These are phyloP conservation scores for Didymella exigua DNA, from an alignment of 2,329 filamentous ascomycete species.

Conservation along the genomic window DNA sequence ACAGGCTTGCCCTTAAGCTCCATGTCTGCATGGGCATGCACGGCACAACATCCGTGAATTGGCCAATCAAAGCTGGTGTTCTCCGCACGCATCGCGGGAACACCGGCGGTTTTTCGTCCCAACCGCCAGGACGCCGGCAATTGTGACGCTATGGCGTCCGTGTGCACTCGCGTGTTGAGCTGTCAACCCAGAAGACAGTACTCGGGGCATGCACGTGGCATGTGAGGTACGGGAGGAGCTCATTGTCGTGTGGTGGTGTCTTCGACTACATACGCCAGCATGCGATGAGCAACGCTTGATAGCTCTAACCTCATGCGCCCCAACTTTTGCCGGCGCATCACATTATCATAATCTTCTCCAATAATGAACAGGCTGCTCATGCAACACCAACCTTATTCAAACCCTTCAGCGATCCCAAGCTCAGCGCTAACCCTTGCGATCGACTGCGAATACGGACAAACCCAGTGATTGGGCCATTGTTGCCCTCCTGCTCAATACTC, in stretches of 20 bases:
- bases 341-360: conserved; percentile 11
- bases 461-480: conserved; percentile 92
- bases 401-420: conserved; percentile 91
- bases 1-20: conserved; percentile 10
- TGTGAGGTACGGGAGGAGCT: not conserved
- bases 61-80: conserved; percentile 6
- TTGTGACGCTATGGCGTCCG: conserved; percentile 14
- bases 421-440: conserved; percentile 91
- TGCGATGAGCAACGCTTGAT: conserved; percentile 1
- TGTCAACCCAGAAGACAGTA: not conserved
- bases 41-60: conserved; percentile 9
- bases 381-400: conserved; percentile 63
- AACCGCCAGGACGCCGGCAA: not conserved
- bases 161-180: not conserved
- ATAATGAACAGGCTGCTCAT: conserved; percentile 16
- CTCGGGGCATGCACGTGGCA: not conserved
- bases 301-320: not conserved
- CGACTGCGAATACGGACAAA: conserved; percentile 98
- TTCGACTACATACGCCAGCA: conserved; percentile 7
- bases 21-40: conserved; percentile 2
- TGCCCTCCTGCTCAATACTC: conserved; percentile 96
- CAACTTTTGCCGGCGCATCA: conserved; percentile 6
- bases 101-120: not conserved
- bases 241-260: not conserved
- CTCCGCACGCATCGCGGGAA: conserved; percentile 8